Conservation (phyloP, 2,329 filamentous ascomycete genomes). For the Fusarium duplospermum region DNA sequence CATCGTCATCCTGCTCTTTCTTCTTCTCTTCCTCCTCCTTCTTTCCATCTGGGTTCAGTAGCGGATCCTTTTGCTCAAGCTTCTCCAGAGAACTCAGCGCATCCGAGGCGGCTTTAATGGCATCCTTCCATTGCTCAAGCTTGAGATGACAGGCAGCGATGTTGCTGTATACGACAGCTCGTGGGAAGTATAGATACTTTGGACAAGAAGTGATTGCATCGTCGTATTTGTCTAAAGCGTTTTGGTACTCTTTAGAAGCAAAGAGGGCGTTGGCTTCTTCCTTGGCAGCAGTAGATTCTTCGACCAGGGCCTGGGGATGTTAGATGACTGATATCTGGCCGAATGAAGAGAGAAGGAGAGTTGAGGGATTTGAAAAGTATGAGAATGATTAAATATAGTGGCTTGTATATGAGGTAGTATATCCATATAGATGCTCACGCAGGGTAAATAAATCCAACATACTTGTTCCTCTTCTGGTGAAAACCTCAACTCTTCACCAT, state of each 20-base stretch:
- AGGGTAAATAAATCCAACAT: slow-evolving; percentile 42
- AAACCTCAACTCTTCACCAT: slow-evolving; percentile 54
- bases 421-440: neutral
- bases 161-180: slow-evolving; percentile 89
- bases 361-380: neutral
- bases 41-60: slow-evolving; percentile 40
- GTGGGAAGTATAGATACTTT: slow-evolving; percentile 86
- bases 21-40: slow-evolving; percentile 55
- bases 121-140: slow-evolving; percentile 85
- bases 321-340: neutral
- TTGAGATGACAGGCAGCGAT: slow-evolving; percentile 91
- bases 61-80: slow-evolving; percentile 58
- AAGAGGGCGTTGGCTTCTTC: slow-evolving; percentile 84
- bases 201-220: slow-evolving; percentile 83
- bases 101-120: slow-evolving; percentile 77
- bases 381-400: neutral
- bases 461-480: slow-evolving; percentile 68
- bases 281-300: slow-evolving; percentile 80
- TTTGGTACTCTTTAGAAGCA: slow-evolving; percentile 74
- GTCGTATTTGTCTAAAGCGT: slow-evolving; percentile 86
- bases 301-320: slow-evolving; percentile 69
- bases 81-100: slow-evolving; percentile 79
- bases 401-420: neutral
- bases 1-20: slow-evolving; percentile 52
- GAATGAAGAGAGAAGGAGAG: neutral